phyloP scores from a whole-genome alignment of 352 stramenopile genomes.

The Phytophthora pseudosyringae region DNA sequence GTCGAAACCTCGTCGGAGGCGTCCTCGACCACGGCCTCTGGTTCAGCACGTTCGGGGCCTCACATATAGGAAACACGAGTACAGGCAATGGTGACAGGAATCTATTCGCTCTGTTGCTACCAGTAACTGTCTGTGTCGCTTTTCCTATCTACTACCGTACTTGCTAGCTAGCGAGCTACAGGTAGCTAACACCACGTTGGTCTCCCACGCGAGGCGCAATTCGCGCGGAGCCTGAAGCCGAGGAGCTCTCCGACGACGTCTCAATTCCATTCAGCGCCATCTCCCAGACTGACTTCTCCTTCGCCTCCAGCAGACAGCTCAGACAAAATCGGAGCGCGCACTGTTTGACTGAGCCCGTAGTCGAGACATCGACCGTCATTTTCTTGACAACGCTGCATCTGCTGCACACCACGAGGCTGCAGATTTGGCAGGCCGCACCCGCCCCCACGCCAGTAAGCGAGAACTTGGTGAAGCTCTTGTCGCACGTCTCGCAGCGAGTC shows the following conservation, averaged over 20 bases:
- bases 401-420: conserved; percentile 44
- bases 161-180: too few relatives aligned
- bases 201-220: neutral
- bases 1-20: conserved; percentile 13
- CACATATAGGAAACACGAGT: neutral
- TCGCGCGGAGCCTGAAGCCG: conserved; percentile 12
- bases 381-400: conserved; percentile 63
- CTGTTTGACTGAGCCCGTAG: conserved; percentile 37
- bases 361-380: conserved; percentile 56
- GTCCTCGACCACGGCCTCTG: conserved; percentile 16
- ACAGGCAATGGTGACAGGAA: neutral
- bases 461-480: conserved; percentile 34
- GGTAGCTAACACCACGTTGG: too few relatives aligned
- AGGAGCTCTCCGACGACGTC: conserved; percentile 14
- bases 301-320: conserved; percentile 52
- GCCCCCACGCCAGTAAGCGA: conserved; percentile 5
- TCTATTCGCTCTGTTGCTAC: too few relatives aligned
- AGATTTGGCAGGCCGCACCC: conserved; percentile 51
- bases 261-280: conserved; percentile 35
- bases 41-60: conserved; percentile 12
- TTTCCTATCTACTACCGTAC: too few relatives aligned
- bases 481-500: conserved; percentile 36
- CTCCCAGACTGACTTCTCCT: conserved; percentile 51
- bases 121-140: too few relatives aligned
- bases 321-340: conserved; percentile 53